phyloP scores from a whole-genome alignment of 2,329 filamentous ascomycete species.

The Venturia oleaginea region DNA sequence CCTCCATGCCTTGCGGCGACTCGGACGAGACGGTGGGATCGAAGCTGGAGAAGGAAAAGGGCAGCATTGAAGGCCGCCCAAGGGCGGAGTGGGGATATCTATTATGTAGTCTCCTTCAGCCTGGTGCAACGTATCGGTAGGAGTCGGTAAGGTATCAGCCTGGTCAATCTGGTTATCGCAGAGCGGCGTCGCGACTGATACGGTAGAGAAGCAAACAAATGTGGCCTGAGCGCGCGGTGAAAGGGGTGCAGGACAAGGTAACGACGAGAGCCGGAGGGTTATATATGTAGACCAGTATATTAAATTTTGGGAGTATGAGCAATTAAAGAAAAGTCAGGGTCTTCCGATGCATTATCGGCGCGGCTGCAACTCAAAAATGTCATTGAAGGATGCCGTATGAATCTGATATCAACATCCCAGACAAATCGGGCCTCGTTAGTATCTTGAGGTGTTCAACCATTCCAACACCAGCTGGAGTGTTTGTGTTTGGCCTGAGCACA shows the following conservation, averaged over 20 bases:
- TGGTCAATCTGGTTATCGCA: background rate
- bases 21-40: background rate
- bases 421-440: background rate
- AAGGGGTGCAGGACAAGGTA: no score
- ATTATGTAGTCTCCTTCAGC: background rate
- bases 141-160: background rate
- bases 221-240: background rate
- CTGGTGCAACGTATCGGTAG: background rate
- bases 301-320: background rate
- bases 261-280: no score
- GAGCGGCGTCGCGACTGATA: background rate
- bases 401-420: background rate
- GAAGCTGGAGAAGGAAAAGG: conserved; percentile 6
- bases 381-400: no score
- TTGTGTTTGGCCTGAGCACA: background rate
- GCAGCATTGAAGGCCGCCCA: background rate
- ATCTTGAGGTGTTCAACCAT: background rate
- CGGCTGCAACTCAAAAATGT: no score
- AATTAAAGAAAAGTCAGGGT: background rate
- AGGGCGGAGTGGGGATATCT: background rate
- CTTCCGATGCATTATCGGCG: no score
- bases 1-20: conserved; percentile 3
- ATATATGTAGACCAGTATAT: no score
- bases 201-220: background rate
- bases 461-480: background rate